A percentile compares a stretch with the other conserved stretches of the same genome.
Evolutionary conservation across 108 stramenopile species (phyloP).

Genomic region (Hondaea fermentalgiana): DNA sequence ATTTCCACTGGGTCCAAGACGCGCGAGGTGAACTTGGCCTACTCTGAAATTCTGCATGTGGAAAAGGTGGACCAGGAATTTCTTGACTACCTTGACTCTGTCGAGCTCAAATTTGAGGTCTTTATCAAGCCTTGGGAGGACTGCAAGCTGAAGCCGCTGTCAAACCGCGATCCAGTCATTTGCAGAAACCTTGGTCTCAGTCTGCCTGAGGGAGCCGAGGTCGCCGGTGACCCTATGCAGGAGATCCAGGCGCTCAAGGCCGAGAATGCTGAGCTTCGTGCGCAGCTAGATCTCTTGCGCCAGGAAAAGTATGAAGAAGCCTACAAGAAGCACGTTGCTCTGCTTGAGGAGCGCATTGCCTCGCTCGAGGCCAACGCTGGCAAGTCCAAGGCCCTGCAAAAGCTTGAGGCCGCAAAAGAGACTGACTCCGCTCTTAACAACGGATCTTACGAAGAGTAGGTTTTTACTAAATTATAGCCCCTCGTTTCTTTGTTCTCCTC

Average conservation of each 20-base stretch:
- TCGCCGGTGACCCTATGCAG: background rate
- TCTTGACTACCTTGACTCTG: constrained; percentile 13
- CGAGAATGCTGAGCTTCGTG: background rate
- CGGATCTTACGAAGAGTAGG: background rate
- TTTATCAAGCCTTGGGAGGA: constrained; percentile 11
- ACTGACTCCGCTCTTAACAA: background rate
- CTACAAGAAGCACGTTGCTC: constrained; percentile 7
- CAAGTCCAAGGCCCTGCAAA: background rate
- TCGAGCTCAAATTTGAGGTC: constrained; percentile 15
- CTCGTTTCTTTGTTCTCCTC: too few species aligned
- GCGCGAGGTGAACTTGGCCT: constrained; percentile 24
- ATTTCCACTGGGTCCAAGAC: constrained; percentile 1
- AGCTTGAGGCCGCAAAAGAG: background rate
- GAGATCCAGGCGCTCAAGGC: background rate
- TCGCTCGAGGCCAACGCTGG: background rate
- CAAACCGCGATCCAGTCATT: background rate
- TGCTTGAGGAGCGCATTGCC: background rate
- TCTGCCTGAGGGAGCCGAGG: background rate
- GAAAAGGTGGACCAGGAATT: constrained; percentile 30
- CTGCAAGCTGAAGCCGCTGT: background rate
- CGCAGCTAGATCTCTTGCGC: background rate
- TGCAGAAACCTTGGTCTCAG: background rate
- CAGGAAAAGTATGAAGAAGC: constrained; percentile 10
- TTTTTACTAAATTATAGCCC: too few species aligned
- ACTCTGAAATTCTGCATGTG: constrained; percentile 23